phyloP scores from a whole-genome alignment of 441 rosid genomes.

The Populus hybrid region DNA sequence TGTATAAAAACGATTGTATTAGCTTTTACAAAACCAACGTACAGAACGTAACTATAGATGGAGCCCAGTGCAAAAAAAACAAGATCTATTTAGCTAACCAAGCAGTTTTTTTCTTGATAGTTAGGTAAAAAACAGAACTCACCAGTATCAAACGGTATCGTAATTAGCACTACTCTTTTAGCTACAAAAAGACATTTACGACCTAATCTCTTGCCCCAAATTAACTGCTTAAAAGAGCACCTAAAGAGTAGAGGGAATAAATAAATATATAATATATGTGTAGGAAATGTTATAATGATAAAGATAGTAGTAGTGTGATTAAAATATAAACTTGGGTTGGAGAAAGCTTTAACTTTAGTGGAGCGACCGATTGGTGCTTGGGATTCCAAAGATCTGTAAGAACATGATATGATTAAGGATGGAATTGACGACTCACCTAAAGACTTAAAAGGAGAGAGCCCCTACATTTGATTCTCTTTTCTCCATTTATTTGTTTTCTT shows the following conservation, averaged over 20 bases:
- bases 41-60: too few species aligned
- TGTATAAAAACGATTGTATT: too few species aligned
- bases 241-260: too few species aligned
- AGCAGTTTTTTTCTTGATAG: too few species aligned
- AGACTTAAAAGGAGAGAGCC: background rate
- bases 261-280: too few species aligned
- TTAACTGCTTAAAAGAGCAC: too few species aligned
- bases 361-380: constrained; percentile 35
- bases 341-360: constrained; percentile 22
- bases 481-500: background rate
- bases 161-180: too few species aligned
- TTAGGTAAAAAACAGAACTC: too few species aligned
- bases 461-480: background rate
- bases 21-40: too few species aligned
- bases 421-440: constrained; percentile 48
- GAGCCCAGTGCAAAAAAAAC: too few species aligned
- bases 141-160: too few species aligned
- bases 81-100: too few species aligned
- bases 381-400: constrained; percentile 39
- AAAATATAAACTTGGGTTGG: background rate
- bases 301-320: background rate
- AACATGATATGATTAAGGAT: constrained; percentile 34
- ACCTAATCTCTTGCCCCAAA: background rate
- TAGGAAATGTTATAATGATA: background rate
- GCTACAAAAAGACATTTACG: background rate